These are phyloP conservation scores for Tricholoma terreum DNA, from an alignment of 768 basidiomycete species.

Conservation along the genomic window DNA sequence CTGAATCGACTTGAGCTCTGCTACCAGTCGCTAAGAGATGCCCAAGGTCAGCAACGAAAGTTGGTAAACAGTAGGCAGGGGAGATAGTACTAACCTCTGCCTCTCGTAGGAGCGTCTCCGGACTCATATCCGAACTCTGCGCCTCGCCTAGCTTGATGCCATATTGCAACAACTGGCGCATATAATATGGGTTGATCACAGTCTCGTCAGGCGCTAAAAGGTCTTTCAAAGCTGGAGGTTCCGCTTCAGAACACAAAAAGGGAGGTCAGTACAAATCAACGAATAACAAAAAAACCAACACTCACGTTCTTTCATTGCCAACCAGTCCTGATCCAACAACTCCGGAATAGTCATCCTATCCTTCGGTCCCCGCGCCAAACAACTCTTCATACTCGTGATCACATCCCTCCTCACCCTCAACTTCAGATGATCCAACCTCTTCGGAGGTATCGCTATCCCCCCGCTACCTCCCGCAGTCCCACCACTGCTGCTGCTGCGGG, in stretches of 20 bases:
- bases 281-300: slow-evolving; percentile 10
- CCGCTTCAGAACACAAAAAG: slow-evolving; percentile 18
- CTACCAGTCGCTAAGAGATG: slow-evolving; percentile 55
- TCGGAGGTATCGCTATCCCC: slow-evolving; percentile 38
- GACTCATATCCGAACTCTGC: slow-evolving; percentile 38
- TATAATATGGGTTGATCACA: slow-evolving; percentile 76
- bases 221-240: slow-evolving; percentile 27
- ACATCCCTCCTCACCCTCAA: slow-evolving; percentile 70
- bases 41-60: background rate
- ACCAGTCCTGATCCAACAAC: slow-evolving; percentile 78
- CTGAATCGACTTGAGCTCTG: slow-evolving; percentile 54
- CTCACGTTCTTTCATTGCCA: slow-evolving; percentile 60
- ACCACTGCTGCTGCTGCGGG: slow-evolving; percentile 20
- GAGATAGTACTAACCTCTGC: slow-evolving; percentile 46
- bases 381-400: slow-evolving; percentile 80
- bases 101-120: slow-evolving; percentile 48
- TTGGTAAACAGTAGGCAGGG: no score
- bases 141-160: slow-evolving; percentile 59
- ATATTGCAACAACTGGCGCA: slow-evolving; percentile 71
- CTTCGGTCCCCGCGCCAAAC: slow-evolving; percentile 76
- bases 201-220: slow-evolving; percentile 54
- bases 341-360: slow-evolving; percentile 85
- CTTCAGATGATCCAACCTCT: slow-evolving; percentile 66
- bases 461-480: slow-evolving; percentile 15
- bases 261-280: background rate